Percentiles rank a stretch among this genome's conserved stretches.
Evolutionary conservation across 129 eudicot genomes (phyloP).

Genomic region (Pulicaria dysenterica): DNA sequence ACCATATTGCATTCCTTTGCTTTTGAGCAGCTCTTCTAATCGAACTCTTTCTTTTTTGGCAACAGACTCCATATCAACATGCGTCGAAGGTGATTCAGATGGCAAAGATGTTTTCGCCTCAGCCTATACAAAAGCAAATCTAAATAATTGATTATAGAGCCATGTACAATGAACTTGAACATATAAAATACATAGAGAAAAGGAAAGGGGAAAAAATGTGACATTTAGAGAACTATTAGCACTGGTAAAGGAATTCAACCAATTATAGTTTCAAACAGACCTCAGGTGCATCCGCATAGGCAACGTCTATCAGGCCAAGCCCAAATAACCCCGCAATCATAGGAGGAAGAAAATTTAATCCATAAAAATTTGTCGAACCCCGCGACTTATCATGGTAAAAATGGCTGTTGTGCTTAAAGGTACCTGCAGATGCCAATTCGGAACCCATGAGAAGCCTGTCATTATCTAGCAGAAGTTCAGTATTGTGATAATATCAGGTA

Average conservation of each 20-base stretch:
- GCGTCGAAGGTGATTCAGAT: conserved; percentile 49
- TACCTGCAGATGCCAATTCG: conserved; percentile 43
- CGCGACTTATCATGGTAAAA: conserved; percentile 31
- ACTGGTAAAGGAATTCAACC: neutral
- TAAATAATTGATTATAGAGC: neutral
- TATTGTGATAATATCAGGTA: too few species aligned
- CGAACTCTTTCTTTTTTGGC: conserved; percentile 72
- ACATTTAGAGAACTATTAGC: neutral
- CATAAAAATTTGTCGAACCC: conserved; percentile 26
- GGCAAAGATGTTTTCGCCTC: conserved; percentile 42
- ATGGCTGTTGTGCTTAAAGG: conserved; percentile 29
- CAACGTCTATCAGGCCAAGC: conserved; percentile 47
- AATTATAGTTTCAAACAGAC: conserved; percentile 30
- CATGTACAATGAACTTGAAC: neutral
- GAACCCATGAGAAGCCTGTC: neutral
- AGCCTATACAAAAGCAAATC: conserved; percentile 34
- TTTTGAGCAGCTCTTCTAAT: conserved; percentile 66
- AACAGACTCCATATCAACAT: conserved; percentile 67
- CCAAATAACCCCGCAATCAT: conserved; percentile 64
- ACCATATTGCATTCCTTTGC: conserved; percentile 73
- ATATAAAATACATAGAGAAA: neutral
- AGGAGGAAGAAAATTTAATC: conserved; percentile 41
- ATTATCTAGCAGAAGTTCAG: neutral
- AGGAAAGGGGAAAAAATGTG: neutral
- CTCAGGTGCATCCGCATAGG: conserved; percentile 76